These are phyloP conservation scores for Aspergillus ostianus DNA, from an alignment of 495 filamentous ascomycete genomes.

Conservation along the genomic window DNA sequence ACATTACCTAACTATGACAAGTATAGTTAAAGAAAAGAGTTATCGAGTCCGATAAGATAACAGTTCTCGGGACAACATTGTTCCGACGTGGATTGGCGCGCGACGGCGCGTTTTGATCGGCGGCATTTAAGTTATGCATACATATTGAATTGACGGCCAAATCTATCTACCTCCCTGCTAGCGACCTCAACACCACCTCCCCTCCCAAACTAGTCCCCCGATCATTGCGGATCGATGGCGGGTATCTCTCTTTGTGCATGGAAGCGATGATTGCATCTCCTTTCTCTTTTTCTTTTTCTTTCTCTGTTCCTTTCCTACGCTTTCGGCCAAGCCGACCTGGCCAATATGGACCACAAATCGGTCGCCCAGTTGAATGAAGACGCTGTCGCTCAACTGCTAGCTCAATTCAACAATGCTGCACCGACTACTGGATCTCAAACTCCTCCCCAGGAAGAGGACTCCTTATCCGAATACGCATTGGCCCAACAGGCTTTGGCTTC, in stretches of 20 bases:
- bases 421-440: neutral
- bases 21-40: too few species aligned
- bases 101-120: neutral
- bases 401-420: constrained; percentile 12
- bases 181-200: too few species aligned
- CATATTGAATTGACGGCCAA: too few species aligned
- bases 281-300: neutral
- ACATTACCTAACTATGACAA: too few species aligned
- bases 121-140: too few species aligned
- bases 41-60: too few species aligned
- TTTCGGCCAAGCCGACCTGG: neutral
- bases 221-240: neutral
- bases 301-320: neutral
- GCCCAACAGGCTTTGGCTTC: neutral
- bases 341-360: constrained; percentile 7
- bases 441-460: neutral
- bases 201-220: too few species aligned
- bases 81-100: neutral
- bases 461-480: neutral
- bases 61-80: neutral
- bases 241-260: neutral
- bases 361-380: constrained; percentile 11
- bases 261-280: neutral
- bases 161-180: neutral
- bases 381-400: constrained; percentile 19